phyloP scores from a whole-genome alignment of 176 grass and related monocot genomes.

The Calamus simplicifolius region DNA sequence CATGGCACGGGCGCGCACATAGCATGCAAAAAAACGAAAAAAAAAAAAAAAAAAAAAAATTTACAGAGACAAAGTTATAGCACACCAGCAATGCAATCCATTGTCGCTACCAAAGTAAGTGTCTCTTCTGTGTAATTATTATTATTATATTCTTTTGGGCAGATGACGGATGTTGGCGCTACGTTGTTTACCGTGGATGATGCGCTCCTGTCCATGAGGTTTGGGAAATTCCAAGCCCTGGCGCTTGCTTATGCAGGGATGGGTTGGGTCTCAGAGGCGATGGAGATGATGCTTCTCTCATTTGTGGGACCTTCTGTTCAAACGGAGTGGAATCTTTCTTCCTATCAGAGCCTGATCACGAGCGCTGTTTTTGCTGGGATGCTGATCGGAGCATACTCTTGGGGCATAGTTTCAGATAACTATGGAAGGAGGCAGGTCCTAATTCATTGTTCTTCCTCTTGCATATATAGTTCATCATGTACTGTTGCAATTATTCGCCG shows the following conservation, averaged over 20 bases:
- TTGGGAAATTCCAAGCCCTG: conserved; percentile 73
- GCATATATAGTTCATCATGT: conserved; percentile 6
- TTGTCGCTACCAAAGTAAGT: no score
- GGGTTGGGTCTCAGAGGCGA: conserved; percentile 75
- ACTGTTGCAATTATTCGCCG: no score
- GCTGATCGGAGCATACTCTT: conserved; percentile 81
- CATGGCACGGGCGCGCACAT: no score
- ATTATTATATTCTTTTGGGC: neutral
- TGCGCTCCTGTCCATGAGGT: no score
- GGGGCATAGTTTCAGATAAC: conserved; percentile 84
- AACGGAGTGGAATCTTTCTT: conserved; percentile 71
- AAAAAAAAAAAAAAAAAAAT: no score
- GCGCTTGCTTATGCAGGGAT: conserved; percentile 73
- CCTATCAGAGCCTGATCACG: conserved; percentile 84
- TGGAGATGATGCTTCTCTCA: conserved; percentile 99
- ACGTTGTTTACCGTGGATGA: no score
- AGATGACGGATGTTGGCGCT: conserved; percentile 57
- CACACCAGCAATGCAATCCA: no score
- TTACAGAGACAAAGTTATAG: no score
- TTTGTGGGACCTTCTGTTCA: conserved; percentile 89
- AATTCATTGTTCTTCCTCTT: conserved; percentile 25
- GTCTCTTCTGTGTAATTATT: no score
- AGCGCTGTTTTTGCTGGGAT: conserved; percentile 87
- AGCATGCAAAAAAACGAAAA: no score
- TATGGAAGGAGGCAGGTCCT: conserved; percentile 97